These are phyloP conservation scores for Paratinospora sagittata DNA, from an alignment of 164 flowering plant species.

Conservation along the genomic window DNA sequence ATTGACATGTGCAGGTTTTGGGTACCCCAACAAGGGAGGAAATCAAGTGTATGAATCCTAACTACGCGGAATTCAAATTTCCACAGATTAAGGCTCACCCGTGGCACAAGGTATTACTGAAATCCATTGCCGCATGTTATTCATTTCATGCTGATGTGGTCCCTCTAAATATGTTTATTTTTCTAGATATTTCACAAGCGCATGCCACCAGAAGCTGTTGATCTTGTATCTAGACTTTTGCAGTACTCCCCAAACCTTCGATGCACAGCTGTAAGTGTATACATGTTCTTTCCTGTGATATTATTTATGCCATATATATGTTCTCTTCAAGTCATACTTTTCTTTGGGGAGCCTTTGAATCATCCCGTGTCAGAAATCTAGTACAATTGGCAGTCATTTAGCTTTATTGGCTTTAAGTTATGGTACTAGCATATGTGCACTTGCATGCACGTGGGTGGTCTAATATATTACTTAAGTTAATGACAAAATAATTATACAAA, in stretches of 20 bases:
- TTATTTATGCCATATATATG: background rate
- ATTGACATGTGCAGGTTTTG: slow-evolving; percentile 33
- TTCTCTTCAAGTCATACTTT: background rate
- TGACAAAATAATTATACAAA: too few relatives aligned
- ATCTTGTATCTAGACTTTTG: slow-evolving; percentile 53
- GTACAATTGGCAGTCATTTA: background rate
- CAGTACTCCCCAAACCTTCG: slow-evolving; percentile 56
- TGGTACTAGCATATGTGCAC: background rate
- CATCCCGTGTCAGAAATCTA: background rate
- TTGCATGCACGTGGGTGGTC: background rate
- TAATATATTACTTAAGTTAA: too few relatives aligned
- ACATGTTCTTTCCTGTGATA: background rate
- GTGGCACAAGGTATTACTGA: slow-evolving; percentile 55
- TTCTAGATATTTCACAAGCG: slow-evolving; percentile 55
- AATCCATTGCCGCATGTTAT: background rate
- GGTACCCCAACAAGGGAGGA: slow-evolving; percentile 69
- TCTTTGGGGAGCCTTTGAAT: background rate
- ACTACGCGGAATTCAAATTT: slow-evolving; percentile 52
- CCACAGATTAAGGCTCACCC: slow-evolving; percentile 60
- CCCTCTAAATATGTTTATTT: background rate
- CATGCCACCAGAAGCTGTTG: slow-evolving; percentile 64
- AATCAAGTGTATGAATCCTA: slow-evolving; percentile 64
- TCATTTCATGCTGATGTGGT: background rate
- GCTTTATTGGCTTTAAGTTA: too few relatives aligned
- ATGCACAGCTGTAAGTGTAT: slow-evolving; percentile 54